Percentiles rank a stretch among this genome's conserved stretches.
Evolutionary conservation across 371 early-diverging fungal species (phyloP).

Genomic region (Syncephalastrum contaminatum): DNA sequence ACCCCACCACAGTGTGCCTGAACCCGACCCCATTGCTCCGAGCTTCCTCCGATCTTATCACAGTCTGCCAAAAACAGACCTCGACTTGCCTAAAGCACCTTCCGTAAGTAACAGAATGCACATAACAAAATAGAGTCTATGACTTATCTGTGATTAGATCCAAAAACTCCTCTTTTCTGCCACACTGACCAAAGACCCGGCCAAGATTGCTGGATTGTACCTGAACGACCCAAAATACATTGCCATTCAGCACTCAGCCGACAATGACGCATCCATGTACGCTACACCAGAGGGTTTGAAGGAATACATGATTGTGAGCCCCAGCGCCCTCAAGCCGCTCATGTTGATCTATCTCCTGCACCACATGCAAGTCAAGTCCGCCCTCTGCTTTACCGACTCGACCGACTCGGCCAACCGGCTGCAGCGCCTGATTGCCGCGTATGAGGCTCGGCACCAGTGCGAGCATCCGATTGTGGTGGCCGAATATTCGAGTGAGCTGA

Average conservation of each 20-base stretch:
- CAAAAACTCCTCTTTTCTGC: conserved; percentile 94
- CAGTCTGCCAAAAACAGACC: conserved; percentile 46
- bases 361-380: conserved; percentile 59
- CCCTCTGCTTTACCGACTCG: conserved; percentile 86
- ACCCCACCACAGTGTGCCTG: conserved; percentile 27
- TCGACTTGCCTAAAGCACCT: conserved; percentile 54
- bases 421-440: conserved; percentile 64
- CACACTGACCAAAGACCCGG: conserved; percentile 91
- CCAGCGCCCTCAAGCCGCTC: conserved; percentile 70
- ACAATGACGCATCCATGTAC: conserved; percentile 45
- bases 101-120: conserved; percentile 30
- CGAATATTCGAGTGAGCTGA: conserved; percentile 86
- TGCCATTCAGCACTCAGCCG: conserved; percentile 51
- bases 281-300: conserved; percentile 65
- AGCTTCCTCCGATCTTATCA: conserved; percentile 45
- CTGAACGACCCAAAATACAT: conserved; percentile 79
- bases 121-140: not conserved
- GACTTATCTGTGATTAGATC: conserved; percentile 26
- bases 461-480: conserved; percentile 51
- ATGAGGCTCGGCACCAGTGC: conserved; percentile 30
- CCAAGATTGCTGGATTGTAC: conserved; percentile 83
- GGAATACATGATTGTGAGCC: conserved; percentile 69
- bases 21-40: conserved; percentile 60
- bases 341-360: conserved; percentile 77
- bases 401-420: conserved; percentile 84